Evolutionary conservation across 345 rosid species (phyloP), one percentile per base, ranked within the genome.

Genomic region (Cochlearia excelsa): DNA sequence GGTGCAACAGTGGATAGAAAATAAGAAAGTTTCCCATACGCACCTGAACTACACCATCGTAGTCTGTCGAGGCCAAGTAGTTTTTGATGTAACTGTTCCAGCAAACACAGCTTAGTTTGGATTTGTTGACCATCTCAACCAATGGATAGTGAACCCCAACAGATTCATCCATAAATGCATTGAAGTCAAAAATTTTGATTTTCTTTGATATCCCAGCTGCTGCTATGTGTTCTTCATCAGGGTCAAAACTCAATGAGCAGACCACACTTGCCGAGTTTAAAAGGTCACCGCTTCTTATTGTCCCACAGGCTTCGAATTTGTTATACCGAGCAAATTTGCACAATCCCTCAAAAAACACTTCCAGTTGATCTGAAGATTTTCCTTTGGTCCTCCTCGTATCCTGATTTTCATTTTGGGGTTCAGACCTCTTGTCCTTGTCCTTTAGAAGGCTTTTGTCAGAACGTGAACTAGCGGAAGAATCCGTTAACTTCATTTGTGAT

Each of bases 81-180:
- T 82, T 86, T 74, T 81, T 82, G 67, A 88, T 86, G 78, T 86
- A 91, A 71, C 68, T 81, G 77, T 91, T 91, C 98, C 98, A 91
- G 81, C 84, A 84, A 73, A 88, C 73, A 54, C 96, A 91, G 74
- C 92, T 91, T 38, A 91, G 66, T 76, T 71, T 91, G 44, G 95
- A 82, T 59, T 74, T 86, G 79, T 82, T 88, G 59, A 84, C 65
- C 87, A 91, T 81, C 84, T 88, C 95, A 37, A 86, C 79, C 5
- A 67, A 79, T 5, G 98, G 98, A 75, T 88, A 88, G 72, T 85
- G 96, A 65, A 86, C 76, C 69, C 86, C 87, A 10, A 76, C 71
- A 40, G 87, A 77, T 65, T 83, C 95, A 71, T 81, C 75, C 74
- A 86, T 71, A 65, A 91, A 84, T 38, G 86, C 65, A 43, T 72